A percentile compares a stretch with the other conserved stretches of the same genome.
These are phyloP conservation scores for Cenchrus americanus DNA, from an alignment of 176 grass and related monocot species.

Conservation along the genomic window DNA sequence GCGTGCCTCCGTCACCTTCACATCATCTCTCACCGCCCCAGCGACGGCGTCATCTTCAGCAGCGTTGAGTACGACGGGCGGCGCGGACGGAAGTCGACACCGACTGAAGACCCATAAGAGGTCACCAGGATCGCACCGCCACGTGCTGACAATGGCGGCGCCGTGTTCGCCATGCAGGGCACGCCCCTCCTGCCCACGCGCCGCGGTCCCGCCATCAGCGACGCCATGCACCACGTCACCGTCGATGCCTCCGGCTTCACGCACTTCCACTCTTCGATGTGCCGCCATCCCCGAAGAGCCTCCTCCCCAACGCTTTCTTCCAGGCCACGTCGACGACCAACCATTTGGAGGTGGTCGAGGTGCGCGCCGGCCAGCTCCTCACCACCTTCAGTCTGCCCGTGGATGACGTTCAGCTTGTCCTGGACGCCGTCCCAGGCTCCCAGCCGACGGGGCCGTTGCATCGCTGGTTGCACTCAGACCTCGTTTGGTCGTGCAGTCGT, in stretches of 20 bases:
- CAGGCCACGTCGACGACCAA: neutral
- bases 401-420: slow-evolving; percentile 37
- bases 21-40: no score
- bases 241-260: slow-evolving; percentile 52
- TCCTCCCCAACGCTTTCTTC: neutral
- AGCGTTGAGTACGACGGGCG: no score
- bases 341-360: no score
- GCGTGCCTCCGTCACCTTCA: no score
- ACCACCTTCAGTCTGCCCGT: slow-evolving; percentile 38
- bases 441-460: no score
- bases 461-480: neutral
- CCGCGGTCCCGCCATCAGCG: slow-evolving; percentile 45
- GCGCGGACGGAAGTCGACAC: no score
- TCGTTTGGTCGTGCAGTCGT: slow-evolving; percentile 46
- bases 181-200: slow-evolving; percentile 34
- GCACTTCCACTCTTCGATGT: slow-evolving; percentile 28
- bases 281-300: no score
- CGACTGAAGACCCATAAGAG: no score
- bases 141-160: neutral
- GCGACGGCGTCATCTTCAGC: no score
- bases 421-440: slow-evolving; percentile 18
- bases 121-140: no score
- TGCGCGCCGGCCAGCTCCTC: slow-evolving; percentile 16
- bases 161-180: slow-evolving; percentile 45
- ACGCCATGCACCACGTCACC: slow-evolving; percentile 43